Conservation (phyloP, 306 rosid genomes). For the Prunus padus region DNA sequence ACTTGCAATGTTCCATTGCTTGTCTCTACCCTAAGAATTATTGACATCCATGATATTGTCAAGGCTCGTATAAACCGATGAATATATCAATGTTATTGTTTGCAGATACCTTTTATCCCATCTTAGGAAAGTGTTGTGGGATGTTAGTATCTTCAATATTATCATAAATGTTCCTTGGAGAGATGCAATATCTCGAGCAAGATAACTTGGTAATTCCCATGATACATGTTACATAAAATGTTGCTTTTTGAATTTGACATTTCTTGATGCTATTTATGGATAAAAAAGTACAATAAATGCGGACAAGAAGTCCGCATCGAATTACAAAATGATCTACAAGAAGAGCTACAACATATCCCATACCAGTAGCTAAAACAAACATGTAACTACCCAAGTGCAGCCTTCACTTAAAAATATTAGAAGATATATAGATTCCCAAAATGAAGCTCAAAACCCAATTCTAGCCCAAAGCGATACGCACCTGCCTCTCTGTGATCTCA, state of each 20-base stretch:
- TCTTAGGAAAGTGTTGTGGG: slow-evolving; percentile 69
- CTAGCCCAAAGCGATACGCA: neutral
- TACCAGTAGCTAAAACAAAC: neutral
- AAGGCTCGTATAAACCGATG: neutral
- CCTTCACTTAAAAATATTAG: no score
- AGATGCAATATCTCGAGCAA: slow-evolving; percentile 38
- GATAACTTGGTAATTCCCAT: slow-evolving; percentile 60
- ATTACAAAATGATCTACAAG: neutral
- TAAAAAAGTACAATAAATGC: neutral
- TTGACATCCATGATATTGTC: neutral
- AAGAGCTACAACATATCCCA: neutral
- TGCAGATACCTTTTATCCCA: slow-evolving; percentile 69
- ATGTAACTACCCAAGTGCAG: no score
- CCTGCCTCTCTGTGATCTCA: neutral
- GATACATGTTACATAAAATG: neutral
- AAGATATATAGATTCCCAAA: neutral
- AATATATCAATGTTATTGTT: slow-evolving; percentile 19
- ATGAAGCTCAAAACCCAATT: neutral
- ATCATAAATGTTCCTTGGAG: slow-evolving; percentile 63
- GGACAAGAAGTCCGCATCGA: neutral
- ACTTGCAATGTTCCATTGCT: slow-evolving; percentile 15
- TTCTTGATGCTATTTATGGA: neutral
- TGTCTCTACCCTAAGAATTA: neutral
- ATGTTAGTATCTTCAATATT: slow-evolving; percentile 48
- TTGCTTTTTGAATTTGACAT: neutral